Percentiles rank a stretch among this genome's conserved stretches.
These are phyloP conservation scores for Akanthomyces uredinophilus DNA, from an alignment of 2,329 filamentous ascomycete genomes.

Conservation along the genomic window DNA sequence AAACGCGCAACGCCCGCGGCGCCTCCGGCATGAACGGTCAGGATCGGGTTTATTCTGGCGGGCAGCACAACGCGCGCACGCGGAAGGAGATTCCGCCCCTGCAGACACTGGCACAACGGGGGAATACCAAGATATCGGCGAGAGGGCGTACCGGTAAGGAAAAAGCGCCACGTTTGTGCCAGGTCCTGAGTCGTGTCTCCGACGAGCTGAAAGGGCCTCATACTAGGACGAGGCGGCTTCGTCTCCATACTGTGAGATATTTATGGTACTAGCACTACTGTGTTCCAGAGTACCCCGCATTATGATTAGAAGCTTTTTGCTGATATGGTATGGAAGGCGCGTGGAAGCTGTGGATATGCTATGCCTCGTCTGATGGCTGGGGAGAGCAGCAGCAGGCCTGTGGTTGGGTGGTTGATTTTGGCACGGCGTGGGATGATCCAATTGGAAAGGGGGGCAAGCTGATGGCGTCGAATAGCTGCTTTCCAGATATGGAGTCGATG, in stretches of 20 bases:
- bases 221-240: background rate
- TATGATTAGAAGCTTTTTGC: no score
- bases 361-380: background rate
- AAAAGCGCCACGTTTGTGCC: background rate
- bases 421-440: no score
- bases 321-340: background rate
- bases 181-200: slow-evolving; percentile 2
- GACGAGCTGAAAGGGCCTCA: background rate
- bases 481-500: background rate
- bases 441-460: no score
- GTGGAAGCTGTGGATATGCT: slow-evolving; percentile 8
- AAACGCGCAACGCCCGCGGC: background rate
- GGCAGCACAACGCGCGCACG: background rate
- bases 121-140: no score
- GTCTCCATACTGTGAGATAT: background rate
- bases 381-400: no score
- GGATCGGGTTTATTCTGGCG: slow-evolving; percentile 5
- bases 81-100: background rate
- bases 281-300: no score
- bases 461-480: no score
- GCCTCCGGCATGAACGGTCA: slow-evolving; percentile 2
- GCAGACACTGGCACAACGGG: no score
- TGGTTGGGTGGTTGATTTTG: background rate
- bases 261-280: background rate
- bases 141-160: background rate